Evolutionary conservation across 345 rosid genomes (phyloP).

Genomic region (Conringia planisiliqua): DNA sequence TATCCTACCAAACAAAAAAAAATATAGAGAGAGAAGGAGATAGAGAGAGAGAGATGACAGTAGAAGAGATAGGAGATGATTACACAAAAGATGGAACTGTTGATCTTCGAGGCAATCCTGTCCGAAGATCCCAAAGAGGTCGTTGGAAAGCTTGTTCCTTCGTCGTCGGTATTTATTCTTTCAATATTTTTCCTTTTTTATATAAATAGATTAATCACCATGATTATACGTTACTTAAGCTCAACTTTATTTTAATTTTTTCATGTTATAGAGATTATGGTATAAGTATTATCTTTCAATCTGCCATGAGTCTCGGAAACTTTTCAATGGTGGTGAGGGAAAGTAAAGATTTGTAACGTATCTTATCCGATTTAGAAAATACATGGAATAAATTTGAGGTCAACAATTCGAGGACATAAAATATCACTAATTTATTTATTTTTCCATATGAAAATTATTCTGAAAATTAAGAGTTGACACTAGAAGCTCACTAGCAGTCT

Average conservation of each 20-base stretch:
- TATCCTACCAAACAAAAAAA: not conserved
- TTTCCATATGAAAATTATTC: not conserved
- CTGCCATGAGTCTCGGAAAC: constrained; percentile 6
- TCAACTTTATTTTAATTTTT: not conserved
- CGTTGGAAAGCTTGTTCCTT: constrained; percentile 89
- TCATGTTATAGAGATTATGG: not conserved
- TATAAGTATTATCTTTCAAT: not conserved
- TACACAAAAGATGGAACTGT: constrained; percentile 87
- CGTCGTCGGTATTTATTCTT: constrained; percentile 55
- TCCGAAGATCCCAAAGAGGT: constrained; percentile 68
- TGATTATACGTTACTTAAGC: not conserved
- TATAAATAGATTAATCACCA: not conserved
- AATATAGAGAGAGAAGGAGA: not conserved
- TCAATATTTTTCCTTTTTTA: not conserved
- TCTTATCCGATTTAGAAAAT: constrained; percentile 6
- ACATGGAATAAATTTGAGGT: not conserved
- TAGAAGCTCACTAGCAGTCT: not conserved
- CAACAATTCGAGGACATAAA: not conserved
- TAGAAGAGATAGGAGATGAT: constrained; percentile 52
- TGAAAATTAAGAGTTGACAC: not conserved
- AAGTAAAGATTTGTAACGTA: not conserved
- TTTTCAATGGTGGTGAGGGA: constrained; percentile 15
- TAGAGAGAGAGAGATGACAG: constrained; percentile 1
- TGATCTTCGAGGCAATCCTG: constrained; percentile 39
- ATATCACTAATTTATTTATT: not conserved